Conservation (phyloP, 352 stramenopile species). For the Phytophthora multivora region DNA sequence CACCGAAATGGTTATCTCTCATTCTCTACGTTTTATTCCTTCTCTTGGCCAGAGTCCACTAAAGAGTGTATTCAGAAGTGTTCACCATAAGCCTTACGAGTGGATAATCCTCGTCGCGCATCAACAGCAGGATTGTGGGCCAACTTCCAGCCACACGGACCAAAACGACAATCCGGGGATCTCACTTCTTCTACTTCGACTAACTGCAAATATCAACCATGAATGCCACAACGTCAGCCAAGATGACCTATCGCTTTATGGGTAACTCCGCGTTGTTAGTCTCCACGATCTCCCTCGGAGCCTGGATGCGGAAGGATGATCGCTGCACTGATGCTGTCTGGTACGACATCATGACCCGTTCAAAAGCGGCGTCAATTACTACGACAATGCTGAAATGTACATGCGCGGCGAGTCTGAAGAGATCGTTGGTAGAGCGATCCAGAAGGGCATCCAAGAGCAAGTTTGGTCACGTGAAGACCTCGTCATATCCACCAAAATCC, state of each 20-base stretch:
- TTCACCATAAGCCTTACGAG: too few species aligned
- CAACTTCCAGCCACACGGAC: too few species aligned
- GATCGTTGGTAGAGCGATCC: slow-evolving; percentile 41
- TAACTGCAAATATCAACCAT: slow-evolving; percentile 1
- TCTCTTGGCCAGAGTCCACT: too few species aligned
- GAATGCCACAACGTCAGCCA: slow-evolving; percentile 6
- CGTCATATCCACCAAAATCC: slow-evolving; percentile 57
- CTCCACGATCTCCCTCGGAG: slow-evolving; percentile 43
- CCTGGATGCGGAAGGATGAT: slow-evolving; percentile 30
- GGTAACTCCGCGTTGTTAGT: slow-evolving; percentile 38
- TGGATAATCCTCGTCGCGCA: too few species aligned
- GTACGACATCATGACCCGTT: slow-evolving; percentile 43
- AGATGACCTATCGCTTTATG: slow-evolving; percentile 42
- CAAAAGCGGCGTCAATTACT: slow-evolving; percentile 52
- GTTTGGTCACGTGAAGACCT: slow-evolving; percentile 48
- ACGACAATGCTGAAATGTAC: slow-evolving; percentile 53
- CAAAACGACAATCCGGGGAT: not conserved
- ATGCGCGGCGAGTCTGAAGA: slow-evolving; percentile 34
- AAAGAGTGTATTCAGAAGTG: too few species aligned
- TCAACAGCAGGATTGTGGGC: too few species aligned
- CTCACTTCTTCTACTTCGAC: slow-evolving; percentile 2
- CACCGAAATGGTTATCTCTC: too few species aligned
- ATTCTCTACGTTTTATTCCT: too few species aligned
- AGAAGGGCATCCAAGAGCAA: slow-evolving; percentile 34
- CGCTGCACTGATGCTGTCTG: slow-evolving; percentile 16